phyloP scores from a whole-genome alignment of 2,329 filamentous ascomycete genomes.

The Monosporascus sp. region DNA sequence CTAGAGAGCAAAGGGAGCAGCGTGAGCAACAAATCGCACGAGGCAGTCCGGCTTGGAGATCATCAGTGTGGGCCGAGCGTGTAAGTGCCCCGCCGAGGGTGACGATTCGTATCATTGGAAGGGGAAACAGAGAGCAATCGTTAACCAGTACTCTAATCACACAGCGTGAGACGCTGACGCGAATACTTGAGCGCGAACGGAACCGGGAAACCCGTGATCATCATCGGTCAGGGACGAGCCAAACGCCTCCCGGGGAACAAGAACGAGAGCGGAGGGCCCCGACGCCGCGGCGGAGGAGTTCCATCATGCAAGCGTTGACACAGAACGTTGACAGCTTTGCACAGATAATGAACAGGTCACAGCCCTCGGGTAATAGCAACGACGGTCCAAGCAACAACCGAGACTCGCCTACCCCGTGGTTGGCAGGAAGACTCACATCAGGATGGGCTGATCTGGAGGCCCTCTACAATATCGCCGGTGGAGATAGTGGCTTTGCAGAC shows the following conservation, averaged over 20 bases:
- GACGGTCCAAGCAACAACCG: conserved; percentile 13
- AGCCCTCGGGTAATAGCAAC: conserved; percentile 12
- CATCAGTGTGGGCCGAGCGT: conserved; percentile 25
- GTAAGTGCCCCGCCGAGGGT: conserved; percentile 23
- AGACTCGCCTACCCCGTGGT: conserved; percentile 20
- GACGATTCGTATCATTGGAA: conserved; percentile 4
- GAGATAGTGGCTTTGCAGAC: conserved; percentile 19
- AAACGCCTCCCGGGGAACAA: conserved; percentile 19
- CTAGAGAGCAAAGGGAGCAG: conserved; percentile 29
- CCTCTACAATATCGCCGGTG: conserved; percentile 32
- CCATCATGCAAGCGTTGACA: conserved; percentile 24
- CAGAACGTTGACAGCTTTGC: conserved; percentile 21
- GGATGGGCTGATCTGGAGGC: conserved; percentile 39
- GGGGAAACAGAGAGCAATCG: conserved; percentile 12
- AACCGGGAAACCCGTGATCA: conserved; percentile 22
- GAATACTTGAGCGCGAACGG: conserved; percentile 27
- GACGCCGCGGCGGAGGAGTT: conserved; percentile 23
- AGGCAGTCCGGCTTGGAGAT: conserved; percentile 20
- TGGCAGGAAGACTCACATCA: conserved; percentile 21
- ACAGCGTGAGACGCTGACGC: conserved; percentile 27
- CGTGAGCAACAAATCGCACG: conserved; percentile 15
- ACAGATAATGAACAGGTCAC: conserved; percentile 13
- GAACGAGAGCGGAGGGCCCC: conserved; percentile 25
- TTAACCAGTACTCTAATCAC: conserved; percentile 5
- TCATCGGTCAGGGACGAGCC: conserved; percentile 17